Evolutionary conservation across 306 rosid genomes (phyloP).

Genomic region (Hylodesmum podocarpum): DNA sequence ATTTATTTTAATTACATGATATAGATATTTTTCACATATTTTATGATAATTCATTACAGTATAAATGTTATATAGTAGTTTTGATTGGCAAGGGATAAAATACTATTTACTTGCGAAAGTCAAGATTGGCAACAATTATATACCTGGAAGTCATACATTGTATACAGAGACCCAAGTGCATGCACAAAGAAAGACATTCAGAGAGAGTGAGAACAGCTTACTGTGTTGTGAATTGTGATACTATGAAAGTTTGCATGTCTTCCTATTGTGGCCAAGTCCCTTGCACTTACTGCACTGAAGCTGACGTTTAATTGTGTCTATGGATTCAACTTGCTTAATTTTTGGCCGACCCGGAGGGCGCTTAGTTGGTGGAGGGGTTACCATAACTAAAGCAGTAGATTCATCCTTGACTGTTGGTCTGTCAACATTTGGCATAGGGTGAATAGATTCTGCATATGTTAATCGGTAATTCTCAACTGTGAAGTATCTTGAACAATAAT

Average conservation of each 20-base stretch:
- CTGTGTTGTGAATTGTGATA: conserved; percentile 20
- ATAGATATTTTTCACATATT: too few species aligned
- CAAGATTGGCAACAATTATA: conserved; percentile 9
- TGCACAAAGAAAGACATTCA: neutral
- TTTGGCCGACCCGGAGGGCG: conserved; percentile 97
- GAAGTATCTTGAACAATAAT: conserved; percentile 81
- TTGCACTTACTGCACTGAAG: conserved; percentile 97
- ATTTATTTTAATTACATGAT: too few species aligned
- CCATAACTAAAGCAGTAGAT: conserved; percentile 40
- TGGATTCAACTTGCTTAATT: conserved; percentile 62
- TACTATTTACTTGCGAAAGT: too few species aligned
- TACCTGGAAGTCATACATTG: neutral
- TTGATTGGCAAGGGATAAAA: too few species aligned
- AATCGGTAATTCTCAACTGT: conserved; percentile 63
- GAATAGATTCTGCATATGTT: conserved; percentile 78
- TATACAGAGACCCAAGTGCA: neutral
- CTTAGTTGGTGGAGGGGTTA: conserved; percentile 94
- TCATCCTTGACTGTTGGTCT: conserved; percentile 58
- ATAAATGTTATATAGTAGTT: too few species aligned
- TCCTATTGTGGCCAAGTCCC: conserved; percentile 96
- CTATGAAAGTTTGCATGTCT: conserved; percentile 73
- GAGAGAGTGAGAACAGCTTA: conserved; percentile 24
- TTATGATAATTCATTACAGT: too few species aligned
- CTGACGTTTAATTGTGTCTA: conserved; percentile 82
- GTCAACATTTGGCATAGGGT: conserved; percentile 78